Base-by-base conservation (phyloP, 1,284 basidiomycete species). In the Ceratobasidium papillatum region DNA sequence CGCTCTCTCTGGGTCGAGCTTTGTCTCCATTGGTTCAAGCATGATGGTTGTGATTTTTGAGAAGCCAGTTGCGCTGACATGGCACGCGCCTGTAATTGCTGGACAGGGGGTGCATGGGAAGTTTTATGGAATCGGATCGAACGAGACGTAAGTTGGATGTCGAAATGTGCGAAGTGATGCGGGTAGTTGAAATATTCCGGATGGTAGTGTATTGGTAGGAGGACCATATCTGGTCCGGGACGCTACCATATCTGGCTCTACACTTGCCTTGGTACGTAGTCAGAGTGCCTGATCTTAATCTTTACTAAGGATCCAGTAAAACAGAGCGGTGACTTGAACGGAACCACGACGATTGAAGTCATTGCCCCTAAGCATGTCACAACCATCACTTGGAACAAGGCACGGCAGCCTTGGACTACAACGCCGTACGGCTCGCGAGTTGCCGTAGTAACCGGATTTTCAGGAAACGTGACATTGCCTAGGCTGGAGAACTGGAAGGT, bases 401-500 rank as follows among this genome's bases (percentile, higher is more conserved):
- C 72, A n/a, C 41, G 76, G 25, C 76, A 80, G 27, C 56, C 49
- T 38, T 75, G 82, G 1, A 77, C 74, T 1, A 79, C 75, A 22
- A 82, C 81, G 1, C 30, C 79, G 7, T 79, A 80, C 22, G 83
- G 84, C n/a, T 80, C 82, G 0, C 81, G 82, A 38, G 80, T 77
- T 8, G 81, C 80, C 8, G 80, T 69, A 7, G 32, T 84, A 4
- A 64, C 74, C 11, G 79, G 78, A 14, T 64, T 76, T 3, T 30
- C 51, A 5, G 71, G 77, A 1, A 38, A 17, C n/a, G 77, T 83
- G 11, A 62, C 75, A 19, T 78, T 86, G 3, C 85, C 86, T 1
- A 54, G 77, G 7, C 75, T 86, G 52, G 76, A 77, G 3, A 80
- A 82, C 14, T 88, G 87, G 87, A 87, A 85, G 76, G 84, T 61